A percentile compares a stretch with the other conserved stretches of the same genome.
phyloP scores from a whole-genome alignment of 208 protist species.

The Herpetomonas tarakana region DNA sequence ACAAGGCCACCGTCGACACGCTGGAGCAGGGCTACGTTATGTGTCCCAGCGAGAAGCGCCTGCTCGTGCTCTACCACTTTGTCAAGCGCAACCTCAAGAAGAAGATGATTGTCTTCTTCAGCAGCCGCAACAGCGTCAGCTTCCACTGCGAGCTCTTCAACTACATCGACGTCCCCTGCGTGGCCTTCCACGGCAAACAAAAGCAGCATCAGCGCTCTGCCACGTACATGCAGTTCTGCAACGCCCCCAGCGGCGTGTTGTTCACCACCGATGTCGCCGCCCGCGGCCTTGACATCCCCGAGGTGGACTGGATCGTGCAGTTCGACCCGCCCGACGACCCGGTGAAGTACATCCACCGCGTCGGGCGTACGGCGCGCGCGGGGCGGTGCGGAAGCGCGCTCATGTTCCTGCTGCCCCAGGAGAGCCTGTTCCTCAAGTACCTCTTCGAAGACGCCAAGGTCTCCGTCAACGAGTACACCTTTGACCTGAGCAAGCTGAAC shows the following conservation, averaged over 20 bases:
- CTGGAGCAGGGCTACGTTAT: conserved; percentile 98
- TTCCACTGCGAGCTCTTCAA: conserved; percentile 99
- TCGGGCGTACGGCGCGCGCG: conserved; percentile 97
- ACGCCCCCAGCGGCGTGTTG: conserved; percentile 97
- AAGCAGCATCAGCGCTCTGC: conserved; percentile 99
- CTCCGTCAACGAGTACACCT: conserved; percentile 97
- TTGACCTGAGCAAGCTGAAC: conserved; percentile 96
- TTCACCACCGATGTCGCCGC: conserved; percentile 99
- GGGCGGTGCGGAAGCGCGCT: conserved; percentile 91
- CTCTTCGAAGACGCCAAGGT: conserved; percentile 96
- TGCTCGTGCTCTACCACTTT: conserved; percentile 99
- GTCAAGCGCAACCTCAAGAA: conserved; percentile 98
- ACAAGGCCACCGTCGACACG: conserved; percentile 92
- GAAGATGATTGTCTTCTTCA: conserved; percentile 99
- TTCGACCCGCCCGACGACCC: conserved; percentile 99
- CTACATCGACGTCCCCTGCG: conserved; percentile 99
- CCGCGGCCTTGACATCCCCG: conserved; percentile 98
- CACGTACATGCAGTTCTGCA: conserved; percentile 99
- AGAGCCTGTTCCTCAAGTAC: conserved; percentile 98
- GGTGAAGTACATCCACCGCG: conserved; percentile 99
- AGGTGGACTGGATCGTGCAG: conserved; percentile 99
- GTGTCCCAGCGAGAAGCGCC: conserved; percentile 92
- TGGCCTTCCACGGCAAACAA: conserved; percentile 99
- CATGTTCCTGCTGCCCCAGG: conserved; percentile 98
- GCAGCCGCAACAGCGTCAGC: conserved; percentile 97